Evolutionary conservation across 768 basidiomycete species (phyloP), one percentile per base, ranked within the genome.

Genomic region (Podaxis pistillaris): DNA sequence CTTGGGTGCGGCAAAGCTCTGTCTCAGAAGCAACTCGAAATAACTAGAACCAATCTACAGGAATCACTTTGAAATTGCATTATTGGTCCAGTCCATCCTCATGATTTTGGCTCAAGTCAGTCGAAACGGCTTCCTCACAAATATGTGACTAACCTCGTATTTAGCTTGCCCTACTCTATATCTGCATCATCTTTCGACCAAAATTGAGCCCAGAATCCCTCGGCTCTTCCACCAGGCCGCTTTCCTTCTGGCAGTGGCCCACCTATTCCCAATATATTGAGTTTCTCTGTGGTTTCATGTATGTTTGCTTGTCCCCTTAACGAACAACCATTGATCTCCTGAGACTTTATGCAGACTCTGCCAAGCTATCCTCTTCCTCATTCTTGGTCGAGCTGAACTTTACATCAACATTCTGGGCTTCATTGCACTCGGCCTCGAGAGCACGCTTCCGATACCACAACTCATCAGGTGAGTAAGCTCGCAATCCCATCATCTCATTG

Each of bases 171-270:
- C 75, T 94, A 40, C 72, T 94, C 51, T 93, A 91, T 72, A 91
- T 94, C 60, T 94, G 93, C 69, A 89, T 93, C 60, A 74, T 77
- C 52, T 93, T 89, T 71, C 83, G 84, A 40, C 88, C 90, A 4
- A 73, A 78, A 54, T 68, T 79, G 36, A 87, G 83, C 65, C 79
- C 87, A 19, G 91, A 90, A 73, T 78, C 72, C 58, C 69, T 86
- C 17, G 82, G 83, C 37, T 74, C 76, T 6, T 91, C 90, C 4
- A 73, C 81, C 22, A 83, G 93, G 36, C 90, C 86, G 1, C 76
- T 90, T 61, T 82, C 85, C 0, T 93, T 94, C 74, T 94, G 93
- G 93, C 91, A 94, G 68, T 94, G 93, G 93, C 74, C 81, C 53
- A 82, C 78, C 2, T 94, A 93, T 71, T 75, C 82, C 1, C 90